Evolutionary conservation across 106 monocot genomes (phyloP).

Genomic region (Phalaenopsis equestris): DNA sequence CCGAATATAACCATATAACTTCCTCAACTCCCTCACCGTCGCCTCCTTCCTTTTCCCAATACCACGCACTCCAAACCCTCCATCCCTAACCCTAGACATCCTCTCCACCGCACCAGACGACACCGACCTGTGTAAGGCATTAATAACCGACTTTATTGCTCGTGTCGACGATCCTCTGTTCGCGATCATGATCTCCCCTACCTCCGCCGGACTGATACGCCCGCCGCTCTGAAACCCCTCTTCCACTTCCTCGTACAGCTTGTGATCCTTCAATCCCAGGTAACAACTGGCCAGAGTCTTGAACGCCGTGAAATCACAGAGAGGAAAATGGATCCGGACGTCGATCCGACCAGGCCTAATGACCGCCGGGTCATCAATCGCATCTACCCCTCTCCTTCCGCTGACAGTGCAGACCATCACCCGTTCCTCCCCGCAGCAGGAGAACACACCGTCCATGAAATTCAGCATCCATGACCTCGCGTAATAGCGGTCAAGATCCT

Average conservation of each 20-base stretch:
- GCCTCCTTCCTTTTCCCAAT: slow-evolving; percentile 24
- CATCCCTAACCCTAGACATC: slow-evolving; percentile 19
- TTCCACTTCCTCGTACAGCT: slow-evolving; percentile 44
- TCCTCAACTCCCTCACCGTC: slow-evolving; percentile 47
- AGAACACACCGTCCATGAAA: slow-evolving; percentile 53
- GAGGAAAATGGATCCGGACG: slow-evolving; percentile 37
- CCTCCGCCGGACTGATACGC: slow-evolving; percentile 35
- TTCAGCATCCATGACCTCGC: slow-evolving; percentile 9
- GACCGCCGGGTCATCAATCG: slow-evolving; percentile 23
- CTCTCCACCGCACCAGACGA: slow-evolving; percentile 3
- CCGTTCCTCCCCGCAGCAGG: slow-evolving; percentile 58
- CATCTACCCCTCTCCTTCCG: not conserved
- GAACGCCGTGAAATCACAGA: slow-evolving; percentile 53
- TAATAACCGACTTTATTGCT: slow-evolving; percentile 43
- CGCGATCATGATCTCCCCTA: slow-evolving; percentile 61
- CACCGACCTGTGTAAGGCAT: slow-evolving; percentile 13
- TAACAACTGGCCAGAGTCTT: slow-evolving; percentile 46
- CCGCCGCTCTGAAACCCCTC: slow-evolving; percentile 42
- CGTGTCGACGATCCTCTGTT: slow-evolving; percentile 41
- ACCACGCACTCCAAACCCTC: not conserved
- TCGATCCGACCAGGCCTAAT: slow-evolving; percentile 42
- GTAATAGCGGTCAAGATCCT: slow-evolving; percentile 38
- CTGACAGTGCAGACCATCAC: slow-evolving; percentile 51
- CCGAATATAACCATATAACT: slow-evolving; percentile 59
- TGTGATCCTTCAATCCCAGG: slow-evolving; percentile 56